Conservation (phyloP, 768 basidiomycete genomes). For the Podaxis pistillaris region DNA sequence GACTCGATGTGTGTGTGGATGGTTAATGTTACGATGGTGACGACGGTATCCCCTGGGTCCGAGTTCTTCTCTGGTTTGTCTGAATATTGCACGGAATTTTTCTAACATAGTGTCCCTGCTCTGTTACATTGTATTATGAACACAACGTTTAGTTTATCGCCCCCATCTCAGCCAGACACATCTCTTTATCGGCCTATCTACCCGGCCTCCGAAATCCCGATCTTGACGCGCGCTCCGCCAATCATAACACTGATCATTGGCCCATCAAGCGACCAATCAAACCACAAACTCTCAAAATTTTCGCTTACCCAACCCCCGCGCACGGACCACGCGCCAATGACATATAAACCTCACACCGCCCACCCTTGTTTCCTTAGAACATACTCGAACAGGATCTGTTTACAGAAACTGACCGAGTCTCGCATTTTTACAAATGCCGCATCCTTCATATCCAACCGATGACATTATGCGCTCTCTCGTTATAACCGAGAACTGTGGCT, state of each 20-base stretch:
- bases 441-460: slow-evolving; percentile 72
- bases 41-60: neutral
- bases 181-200: neutral
- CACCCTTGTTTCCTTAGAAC: slow-evolving; percentile 47
- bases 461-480: slow-evolving; percentile 64
- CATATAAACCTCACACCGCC: slow-evolving; percentile 25
- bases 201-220: neutral
- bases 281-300: neutral
- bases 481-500: slow-evolving; percentile 61
- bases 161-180: neutral
- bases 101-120: neutral
- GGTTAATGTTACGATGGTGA: neutral
- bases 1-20: too few relatives aligned
- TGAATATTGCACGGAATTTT: neutral
- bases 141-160: neutral
- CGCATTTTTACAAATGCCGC: slow-evolving; percentile 78
- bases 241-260: neutral
- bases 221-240: neutral
- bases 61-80: neutral
- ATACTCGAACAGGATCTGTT: slow-evolving; percentile 83
- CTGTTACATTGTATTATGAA: slow-evolving; percentile 1
- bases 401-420: slow-evolving; percentile 81
- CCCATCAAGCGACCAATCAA: neutral
- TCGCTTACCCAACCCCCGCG: slow-evolving; percentile 12
- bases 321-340: slow-evolving; percentile 26